Conservation (phyloP, 2,329 filamentous ascomycete genomes). For the Beauveria sp. region DNA sequence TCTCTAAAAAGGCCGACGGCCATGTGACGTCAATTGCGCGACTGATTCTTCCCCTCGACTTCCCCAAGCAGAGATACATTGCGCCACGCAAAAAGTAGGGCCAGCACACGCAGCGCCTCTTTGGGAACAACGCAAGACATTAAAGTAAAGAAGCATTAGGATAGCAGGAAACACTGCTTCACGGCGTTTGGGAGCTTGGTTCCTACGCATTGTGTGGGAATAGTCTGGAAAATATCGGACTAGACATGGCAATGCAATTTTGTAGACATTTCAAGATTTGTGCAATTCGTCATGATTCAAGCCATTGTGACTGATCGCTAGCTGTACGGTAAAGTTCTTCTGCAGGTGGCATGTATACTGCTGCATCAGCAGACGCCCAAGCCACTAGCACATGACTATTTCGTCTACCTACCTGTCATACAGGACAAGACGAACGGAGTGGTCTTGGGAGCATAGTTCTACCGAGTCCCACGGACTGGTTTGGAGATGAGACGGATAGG, state of each 20-base stretch:
- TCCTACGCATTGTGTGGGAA: background rate
- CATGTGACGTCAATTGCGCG: constrained; percentile 52
- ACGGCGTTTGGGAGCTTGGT: background rate
- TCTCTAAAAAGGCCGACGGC: constrained; percentile 55
- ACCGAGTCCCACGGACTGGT: background rate
- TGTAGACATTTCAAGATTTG: background rate
- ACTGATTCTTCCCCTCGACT: constrained; percentile 70
- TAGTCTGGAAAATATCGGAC: background rate
- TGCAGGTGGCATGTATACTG: background rate
- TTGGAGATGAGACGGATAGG: background rate
- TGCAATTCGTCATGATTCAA: background rate
- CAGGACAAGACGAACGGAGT: too few species aligned
- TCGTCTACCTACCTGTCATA: too few species aligned
- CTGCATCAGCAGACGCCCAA: background rate
- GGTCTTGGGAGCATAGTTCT: background rate
- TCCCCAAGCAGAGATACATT: constrained; percentile 55
- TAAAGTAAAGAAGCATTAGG: background rate
- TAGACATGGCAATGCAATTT: background rate
- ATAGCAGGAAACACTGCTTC: background rate
- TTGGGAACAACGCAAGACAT: background rate
- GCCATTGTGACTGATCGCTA: background rate
- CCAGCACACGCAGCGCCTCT: background rate
- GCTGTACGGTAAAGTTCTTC: background rate
- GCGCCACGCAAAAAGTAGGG: constrained; percentile 15
- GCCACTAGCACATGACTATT: too few species aligned